These are phyloP conservation scores for Lipomyces yamadae DNA, from an alignment of 805 yeast genomes.

Conservation along the genomic window DNA sequence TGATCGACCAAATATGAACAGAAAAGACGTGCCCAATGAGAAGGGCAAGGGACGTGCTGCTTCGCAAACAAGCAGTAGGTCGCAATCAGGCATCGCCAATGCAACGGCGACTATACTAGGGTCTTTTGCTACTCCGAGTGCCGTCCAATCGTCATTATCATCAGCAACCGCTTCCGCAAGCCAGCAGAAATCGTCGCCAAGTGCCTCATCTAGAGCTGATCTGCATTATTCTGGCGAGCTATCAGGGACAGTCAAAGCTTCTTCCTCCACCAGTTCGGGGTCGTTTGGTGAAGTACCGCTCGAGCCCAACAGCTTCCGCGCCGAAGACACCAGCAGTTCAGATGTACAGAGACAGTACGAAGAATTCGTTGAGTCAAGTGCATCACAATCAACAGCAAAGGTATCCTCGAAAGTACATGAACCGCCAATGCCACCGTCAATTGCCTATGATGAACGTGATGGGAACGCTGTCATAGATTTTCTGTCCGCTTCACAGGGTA, in stretches of 20 bases:
- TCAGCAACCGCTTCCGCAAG: slow-evolving; percentile 6
- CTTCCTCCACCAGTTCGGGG: neutral
- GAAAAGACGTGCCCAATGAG: slow-evolving; percentile 2
- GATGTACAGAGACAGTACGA: neutral
- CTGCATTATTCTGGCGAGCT: neutral
- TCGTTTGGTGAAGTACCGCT: neutral
- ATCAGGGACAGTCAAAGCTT: neutral
- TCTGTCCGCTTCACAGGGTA: slow-evolving; percentile 19
- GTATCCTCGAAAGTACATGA: neutral
- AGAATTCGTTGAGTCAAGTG: neutral
- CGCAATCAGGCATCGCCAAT: slow-evolving; percentile 12
- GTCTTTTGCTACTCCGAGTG: slow-evolving; percentile 23
- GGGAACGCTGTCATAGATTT: slow-evolving; percentile 33
- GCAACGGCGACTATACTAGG: slow-evolving; percentile 22
- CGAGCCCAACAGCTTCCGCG: neutral
- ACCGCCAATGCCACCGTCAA: neutral
- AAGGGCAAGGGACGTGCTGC: slow-evolving; percentile 13
- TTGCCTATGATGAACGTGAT: slow-evolving; percentile 14
- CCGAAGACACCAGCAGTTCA: neutral
- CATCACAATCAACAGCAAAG: neutral
- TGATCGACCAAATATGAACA: neutral
- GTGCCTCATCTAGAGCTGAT: neutral
- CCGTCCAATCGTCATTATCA: slow-evolving; percentile 13
- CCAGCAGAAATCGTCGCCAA: slow-evolving; percentile 13
- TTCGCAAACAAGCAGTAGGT: neutral